These are phyloP conservation scores for Thalia dealbata DNA, from an alignment of 176 grass and related monocot species.

Conservation along the genomic window DNA sequence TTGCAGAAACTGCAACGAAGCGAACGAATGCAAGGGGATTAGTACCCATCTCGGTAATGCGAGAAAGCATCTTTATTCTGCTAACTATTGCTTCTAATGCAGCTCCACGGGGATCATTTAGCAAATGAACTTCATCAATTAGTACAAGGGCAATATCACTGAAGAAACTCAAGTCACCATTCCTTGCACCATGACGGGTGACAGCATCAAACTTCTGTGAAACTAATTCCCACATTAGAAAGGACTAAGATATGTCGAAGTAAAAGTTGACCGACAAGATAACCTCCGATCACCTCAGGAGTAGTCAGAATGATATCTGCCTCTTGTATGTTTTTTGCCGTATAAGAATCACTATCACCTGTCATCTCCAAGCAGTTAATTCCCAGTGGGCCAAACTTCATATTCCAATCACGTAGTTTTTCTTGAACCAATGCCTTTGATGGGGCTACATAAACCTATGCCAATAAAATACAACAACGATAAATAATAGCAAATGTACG, in stretches of 20 bases:
- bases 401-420: conserved; percentile 74
- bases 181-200: conserved; percentile 64
- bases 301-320: conserved; percentile 86
- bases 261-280: background rate
- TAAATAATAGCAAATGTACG: background rate
- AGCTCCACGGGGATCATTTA: conserved; percentile 86
- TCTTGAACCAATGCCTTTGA: conserved; percentile 90
- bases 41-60: conserved; percentile 42
- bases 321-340: conserved; percentile 57
- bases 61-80: conserved; percentile 94
- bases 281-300: conserved; percentile 50
- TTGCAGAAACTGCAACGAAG: conserved; percentile 85
- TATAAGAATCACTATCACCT: conserved; percentile 63
- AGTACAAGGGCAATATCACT: conserved; percentile 79
- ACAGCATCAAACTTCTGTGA: conserved; percentile 87
- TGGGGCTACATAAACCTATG: conserved; percentile 84
- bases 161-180: conserved; percentile 83
- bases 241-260: background rate
- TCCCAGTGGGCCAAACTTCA: conserved; percentile 50
- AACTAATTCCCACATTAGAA: conserved; percentile 14
- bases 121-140: conserved; percentile 93
- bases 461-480: conserved; percentile 10
- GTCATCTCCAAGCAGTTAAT: conserved; percentile 96
- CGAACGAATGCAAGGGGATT: conserved; percentile 60
- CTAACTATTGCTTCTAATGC: conserved; percentile 82